Evolutionary conservation across 352 stramenopile genomes (phyloP).

Genomic region (Chrysophaeum taylorii): DNA sequence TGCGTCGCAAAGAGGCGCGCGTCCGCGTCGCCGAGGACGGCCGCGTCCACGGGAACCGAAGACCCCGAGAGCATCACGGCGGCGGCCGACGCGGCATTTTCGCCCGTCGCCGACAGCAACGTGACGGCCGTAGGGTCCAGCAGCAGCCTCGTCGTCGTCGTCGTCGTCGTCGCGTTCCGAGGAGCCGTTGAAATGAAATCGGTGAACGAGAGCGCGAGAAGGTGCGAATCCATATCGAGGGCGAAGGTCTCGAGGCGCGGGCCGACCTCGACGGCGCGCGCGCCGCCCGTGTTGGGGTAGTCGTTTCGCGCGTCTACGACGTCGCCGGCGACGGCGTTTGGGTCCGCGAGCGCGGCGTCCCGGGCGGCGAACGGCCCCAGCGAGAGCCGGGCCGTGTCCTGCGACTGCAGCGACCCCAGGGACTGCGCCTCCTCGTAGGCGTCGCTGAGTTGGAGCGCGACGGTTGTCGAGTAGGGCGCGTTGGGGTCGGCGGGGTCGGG

Average conservation of each 20-base stretch:
- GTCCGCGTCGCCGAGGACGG: not conserved
- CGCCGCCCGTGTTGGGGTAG: not conserved
- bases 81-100: not conserved
- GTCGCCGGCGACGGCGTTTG: not conserved
- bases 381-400: not conserved
- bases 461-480: slow-evolving; percentile 1
- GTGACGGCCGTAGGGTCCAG: too few species aligned
- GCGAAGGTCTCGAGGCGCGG: not conserved
- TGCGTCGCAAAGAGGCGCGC: not conserved
- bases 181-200: too few species aligned
- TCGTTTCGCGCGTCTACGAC: not conserved
- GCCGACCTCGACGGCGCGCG: not conserved
- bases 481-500: not conserved
- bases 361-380: not conserved
- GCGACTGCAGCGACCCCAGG: not conserved
- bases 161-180: too few species aligned
- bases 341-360: not conserved
- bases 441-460: not conserved
- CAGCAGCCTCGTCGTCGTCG: too few species aligned
- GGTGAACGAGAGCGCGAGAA: not conserved
- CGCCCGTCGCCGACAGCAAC: too few species aligned
- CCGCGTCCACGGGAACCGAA: not conserved
- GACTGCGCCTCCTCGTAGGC: not conserved
- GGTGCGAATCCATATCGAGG: too few species aligned
- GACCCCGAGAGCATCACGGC: not conserved